Evolutionary conservation across 176 grass and related monocot genomes (phyloP).

Genomic region (Miscanthus lutarioriparius): DNA sequence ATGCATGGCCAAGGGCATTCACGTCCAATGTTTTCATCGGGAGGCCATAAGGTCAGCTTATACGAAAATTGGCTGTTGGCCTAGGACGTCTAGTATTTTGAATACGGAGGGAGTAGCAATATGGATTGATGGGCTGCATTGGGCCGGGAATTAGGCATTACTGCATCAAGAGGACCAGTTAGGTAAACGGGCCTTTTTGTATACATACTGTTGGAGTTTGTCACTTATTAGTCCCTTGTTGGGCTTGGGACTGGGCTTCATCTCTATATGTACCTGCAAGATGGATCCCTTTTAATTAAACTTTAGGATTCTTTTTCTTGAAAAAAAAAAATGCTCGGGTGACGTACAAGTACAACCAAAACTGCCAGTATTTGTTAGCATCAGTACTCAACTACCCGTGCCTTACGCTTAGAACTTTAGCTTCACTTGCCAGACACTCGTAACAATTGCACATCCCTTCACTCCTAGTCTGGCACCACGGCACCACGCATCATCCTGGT

Average conservation of each 20-base stretch:
- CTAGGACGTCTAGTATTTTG: no score
- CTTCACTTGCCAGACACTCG: conserved; percentile 14
- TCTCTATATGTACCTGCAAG: background rate
- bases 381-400: background rate
- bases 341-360: background rate
- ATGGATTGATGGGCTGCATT: background rate
- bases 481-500: background rate
- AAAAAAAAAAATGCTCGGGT: background rate
- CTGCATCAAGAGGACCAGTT: background rate
- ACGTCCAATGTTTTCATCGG: no score
- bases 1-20: no score
- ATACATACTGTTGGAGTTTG: background rate
- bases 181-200: background rate
- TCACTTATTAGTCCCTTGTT: background rate
- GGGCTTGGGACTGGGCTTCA: background rate
- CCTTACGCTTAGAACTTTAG: background rate
- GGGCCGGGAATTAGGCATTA: background rate
- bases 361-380: background rate
- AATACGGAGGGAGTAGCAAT: no score
- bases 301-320: background rate
- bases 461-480: background rate
- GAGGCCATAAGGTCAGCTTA: no score
- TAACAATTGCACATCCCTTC: background rate
- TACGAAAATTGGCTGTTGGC: no score
- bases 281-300: background rate